Evolutionary conservation across 2,329 filamentous ascomycete genomes (phyloP).

Genomic region (Penicillium sp.): DNA sequence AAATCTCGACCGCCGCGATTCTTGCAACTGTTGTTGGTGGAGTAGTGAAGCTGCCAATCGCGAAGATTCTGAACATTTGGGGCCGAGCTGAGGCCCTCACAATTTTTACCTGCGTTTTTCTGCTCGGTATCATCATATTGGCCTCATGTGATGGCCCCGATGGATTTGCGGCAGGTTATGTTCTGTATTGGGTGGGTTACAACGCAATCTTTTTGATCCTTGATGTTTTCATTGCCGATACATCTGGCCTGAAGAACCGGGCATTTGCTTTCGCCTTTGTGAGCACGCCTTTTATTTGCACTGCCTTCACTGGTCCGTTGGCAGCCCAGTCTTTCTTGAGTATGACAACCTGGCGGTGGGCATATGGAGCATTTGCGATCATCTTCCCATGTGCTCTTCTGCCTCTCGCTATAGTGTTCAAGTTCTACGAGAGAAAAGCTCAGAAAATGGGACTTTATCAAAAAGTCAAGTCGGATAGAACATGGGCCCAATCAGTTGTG

Average conservation of each 20-base stretch:
- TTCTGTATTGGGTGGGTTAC: conserved; percentile 63
- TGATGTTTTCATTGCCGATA: conserved; percentile 64
- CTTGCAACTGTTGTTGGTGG: conserved; percentile 59
- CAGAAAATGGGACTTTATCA: conserved; percentile 55
- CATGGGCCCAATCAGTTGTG: conserved; percentile 48
- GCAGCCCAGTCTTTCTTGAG: conserved; percentile 54
- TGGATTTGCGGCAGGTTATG: conserved; percentile 52
- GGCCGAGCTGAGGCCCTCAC: conserved; percentile 62
- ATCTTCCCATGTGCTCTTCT: conserved; percentile 51
- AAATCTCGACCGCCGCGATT: conserved; percentile 53
- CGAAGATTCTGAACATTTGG: conserved; percentile 64
- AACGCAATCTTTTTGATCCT: conserved; percentile 59
- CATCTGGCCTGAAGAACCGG: conserved; percentile 61
- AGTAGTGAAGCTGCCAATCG: conserved; percentile 60
- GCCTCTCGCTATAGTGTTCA: conserved; percentile 59
- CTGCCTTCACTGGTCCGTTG: conserved; percentile 57
- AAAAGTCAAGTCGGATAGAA: conserved; percentile 49
- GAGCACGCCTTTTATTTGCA: conserved; percentile 63
- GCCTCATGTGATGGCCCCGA: neutral
- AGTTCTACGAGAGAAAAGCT: conserved; percentile 61
- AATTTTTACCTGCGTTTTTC: conserved; percentile 50
- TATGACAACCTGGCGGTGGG: conserved; percentile 40
- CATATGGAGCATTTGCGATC: conserved; percentile 42
- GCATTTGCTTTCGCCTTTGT: conserved; percentile 63
- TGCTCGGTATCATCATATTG: conserved; percentile 32